phyloP scores from a whole-genome alignment of 164 flowering plant genomes.

The Chimonanthus salicifolius region DNA sequence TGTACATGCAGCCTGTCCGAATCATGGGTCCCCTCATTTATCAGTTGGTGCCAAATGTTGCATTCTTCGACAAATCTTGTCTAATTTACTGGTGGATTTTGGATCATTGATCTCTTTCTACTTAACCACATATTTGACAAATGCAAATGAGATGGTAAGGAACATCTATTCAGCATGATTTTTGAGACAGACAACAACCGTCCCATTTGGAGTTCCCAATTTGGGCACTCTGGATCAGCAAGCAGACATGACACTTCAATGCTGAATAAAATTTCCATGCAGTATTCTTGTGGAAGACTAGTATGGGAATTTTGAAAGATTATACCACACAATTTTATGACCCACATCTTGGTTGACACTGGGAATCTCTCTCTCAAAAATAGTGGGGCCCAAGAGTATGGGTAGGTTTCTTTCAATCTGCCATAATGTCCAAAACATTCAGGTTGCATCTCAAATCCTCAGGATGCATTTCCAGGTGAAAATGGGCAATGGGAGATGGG shows the following conservation, averaged over 20 bases:
- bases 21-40: not conserved
- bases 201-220: not conserved
- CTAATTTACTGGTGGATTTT: not conserved
- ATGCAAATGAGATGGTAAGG: not conserved
- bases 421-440: too few species aligned
- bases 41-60: not conserved
- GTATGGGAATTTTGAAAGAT: not conserved
- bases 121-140: not conserved
- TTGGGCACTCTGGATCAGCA: not conserved
- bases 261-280: not conserved
- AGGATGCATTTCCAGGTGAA: not conserved
- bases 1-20: not conserved
- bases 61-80: too few species aligned
- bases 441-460: not conserved
- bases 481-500: not conserved
- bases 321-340: not conserved
- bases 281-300: too few species aligned
- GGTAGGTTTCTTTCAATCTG: not conserved
- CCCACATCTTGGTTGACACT: too few species aligned
- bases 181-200: too few species aligned
- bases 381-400: not conserved
- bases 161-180: not conserved
- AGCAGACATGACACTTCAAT: not conserved
- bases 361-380: too few species aligned
- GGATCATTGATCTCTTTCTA: not conserved